A percentile compares a stretch with the other conserved stretches of the same genome.
Conservation (phyloP, 2,329 filamentous ascomycete genomes). For the Coniochaeta sp. region DNA sequence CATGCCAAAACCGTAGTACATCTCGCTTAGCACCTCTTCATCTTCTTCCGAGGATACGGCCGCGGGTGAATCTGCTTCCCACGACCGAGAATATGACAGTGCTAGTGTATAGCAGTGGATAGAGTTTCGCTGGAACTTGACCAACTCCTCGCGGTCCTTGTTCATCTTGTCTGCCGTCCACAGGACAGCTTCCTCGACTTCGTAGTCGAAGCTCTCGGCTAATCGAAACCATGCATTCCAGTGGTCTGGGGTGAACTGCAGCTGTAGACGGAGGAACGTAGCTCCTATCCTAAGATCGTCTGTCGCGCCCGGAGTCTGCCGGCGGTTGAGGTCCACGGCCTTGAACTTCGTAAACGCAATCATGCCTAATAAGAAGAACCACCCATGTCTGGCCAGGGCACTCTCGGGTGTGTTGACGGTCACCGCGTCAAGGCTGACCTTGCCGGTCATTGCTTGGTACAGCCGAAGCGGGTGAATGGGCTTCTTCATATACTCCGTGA, state of each 20-base stretch:
- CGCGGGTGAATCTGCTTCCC: conserved; percentile 24
- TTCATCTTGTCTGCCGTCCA: conserved; percentile 92
- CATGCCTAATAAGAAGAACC: conserved; percentile 88
- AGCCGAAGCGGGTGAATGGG: conserved; percentile 76
- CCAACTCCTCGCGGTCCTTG: conserved; percentile 66
- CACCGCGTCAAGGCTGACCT: conserved; percentile 65
- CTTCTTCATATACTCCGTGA: conserved; percentile 68
- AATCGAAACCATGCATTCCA: conserved; percentile 92
- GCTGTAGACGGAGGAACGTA: conserved; percentile 70
- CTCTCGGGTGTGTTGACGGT: conserved; percentile 62
- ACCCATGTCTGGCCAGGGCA: conserved; percentile 70
- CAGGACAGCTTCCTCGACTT: conserved; percentile 77
- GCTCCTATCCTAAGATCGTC: conserved; percentile 79
- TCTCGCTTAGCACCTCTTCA: conserved; percentile 46
- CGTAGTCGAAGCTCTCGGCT: conserved; percentile 80
- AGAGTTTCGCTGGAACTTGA: conserved; percentile 67
- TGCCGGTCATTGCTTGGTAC: conserved; percentile 72
- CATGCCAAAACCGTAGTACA: conserved; percentile 55
- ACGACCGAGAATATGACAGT: conserved; percentile 48
- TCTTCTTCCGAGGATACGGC: conserved; percentile 30
- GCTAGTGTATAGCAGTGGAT: conserved; percentile 72
- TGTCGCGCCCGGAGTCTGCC: conserved; percentile 69
- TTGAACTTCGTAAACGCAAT: conserved; percentile 82
- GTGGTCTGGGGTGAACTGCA: conserved; percentile 72
- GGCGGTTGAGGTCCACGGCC: conserved; percentile 60